Base-by-base conservation (phyloP, 306 rosid species). In the Cicer bijugum region DNA sequence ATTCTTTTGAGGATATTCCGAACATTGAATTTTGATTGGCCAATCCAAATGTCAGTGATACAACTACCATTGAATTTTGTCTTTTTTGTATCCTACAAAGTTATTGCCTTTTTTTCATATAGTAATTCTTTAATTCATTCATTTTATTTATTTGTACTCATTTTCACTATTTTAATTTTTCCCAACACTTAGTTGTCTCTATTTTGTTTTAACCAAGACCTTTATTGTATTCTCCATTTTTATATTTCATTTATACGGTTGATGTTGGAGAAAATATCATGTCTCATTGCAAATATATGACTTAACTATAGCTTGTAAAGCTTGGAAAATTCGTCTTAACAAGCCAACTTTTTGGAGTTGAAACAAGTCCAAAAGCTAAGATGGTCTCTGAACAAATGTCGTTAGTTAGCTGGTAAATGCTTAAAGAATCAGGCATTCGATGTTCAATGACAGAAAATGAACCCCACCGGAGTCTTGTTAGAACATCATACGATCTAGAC, bases 21-120 rank as follows among this genome's bases (percentile, higher is more conserved):
- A 52, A 16, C 47, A 9, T 19, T 69, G 1, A 17, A 47, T 1
- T 75, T 64, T 58, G 76, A 65, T 77, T 65, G 76, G 76, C 47
- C 79, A 51, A 75, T 78, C 72, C 78, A 15, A 75, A 48, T 7
- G 48, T 5, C 19, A 19, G 19, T 16, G 55, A 11, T 67, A 37
- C 81, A 38, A 10, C 57, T 12, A 39, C 61, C 59, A 75, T 12
- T 3, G 45, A 42, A 40, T 3, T 68, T 53, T 66, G 72, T 23
- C 43, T 15, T 44, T 55, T 35, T 11, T 38, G 14, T 52, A 3
- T 23, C 70, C 56, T 15, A 45, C 48, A 6, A 28, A 71, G 9
- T 23, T 47, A 57, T 10, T 14, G 7, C 9, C 8, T 55, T 67
- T 58, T 53, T 60, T 38, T 40, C 79, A 65, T 23, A n/a, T 45